phyloP scores from a whole-genome alignment of 2,329 filamentous ascomycete species.

The Plenodomus lindquistii region DNA sequence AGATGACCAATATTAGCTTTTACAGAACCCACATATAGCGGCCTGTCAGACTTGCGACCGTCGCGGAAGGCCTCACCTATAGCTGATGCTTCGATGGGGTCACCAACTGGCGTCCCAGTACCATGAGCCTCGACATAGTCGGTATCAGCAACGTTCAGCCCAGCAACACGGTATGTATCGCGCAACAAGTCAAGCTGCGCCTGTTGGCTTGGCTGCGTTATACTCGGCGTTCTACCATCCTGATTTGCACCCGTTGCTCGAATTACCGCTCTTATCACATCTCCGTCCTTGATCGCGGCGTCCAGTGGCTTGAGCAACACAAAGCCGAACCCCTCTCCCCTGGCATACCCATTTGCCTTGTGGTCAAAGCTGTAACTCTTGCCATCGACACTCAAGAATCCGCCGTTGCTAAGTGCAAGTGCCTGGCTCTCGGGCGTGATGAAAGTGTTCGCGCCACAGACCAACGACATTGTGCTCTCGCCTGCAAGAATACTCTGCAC shows the following conservation, averaged over 20 bases:
- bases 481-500: conserved; percentile 24
- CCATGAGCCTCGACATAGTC: conserved; percentile 17
- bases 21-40: conserved; percentile 14
- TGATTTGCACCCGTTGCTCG: conserved; percentile 20
- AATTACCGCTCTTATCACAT: conserved; percentile 27
- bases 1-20: conserved; percentile 29
- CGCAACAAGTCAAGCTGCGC: conserved; percentile 34
- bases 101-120: conserved; percentile 8
- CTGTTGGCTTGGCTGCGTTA: conserved; percentile 47
- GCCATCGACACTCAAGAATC: conserved; percentile 3
- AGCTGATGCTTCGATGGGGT: conserved; percentile 10
- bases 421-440: conserved; percentile 7
- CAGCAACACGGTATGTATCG: conserved; percentile 5
- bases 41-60: neutral
- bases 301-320: conserved; percentile 53
- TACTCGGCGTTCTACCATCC: conserved; percentile 8
- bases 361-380: conserved; percentile 3
- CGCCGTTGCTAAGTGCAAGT: conserved; percentile 3
- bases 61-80: conserved; percentile 8
- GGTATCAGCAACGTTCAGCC: conserved; percentile 3
- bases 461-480: conserved; percentile 19
- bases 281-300: conserved; percentile 9
- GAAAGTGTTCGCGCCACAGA: conserved; percentile 8
- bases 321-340: conserved; percentile 63
- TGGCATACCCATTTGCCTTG: conserved; percentile 62